phyloP scores from a whole-genome alignment of 495 filamentous ascomycete species.

The Aspergillus olivimuriae region DNA sequence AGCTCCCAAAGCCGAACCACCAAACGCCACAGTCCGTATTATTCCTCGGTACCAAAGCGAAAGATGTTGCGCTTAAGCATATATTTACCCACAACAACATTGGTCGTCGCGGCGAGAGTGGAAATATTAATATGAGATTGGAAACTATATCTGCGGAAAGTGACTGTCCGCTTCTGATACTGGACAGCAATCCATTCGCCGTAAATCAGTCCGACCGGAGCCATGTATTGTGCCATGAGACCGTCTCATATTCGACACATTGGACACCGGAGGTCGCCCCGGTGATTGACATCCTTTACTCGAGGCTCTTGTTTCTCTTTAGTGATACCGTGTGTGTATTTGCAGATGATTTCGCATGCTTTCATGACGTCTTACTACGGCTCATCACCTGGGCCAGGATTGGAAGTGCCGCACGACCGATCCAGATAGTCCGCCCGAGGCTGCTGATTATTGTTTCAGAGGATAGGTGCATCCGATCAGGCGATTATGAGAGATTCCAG shows the following conservation, averaged over 20 bases:
- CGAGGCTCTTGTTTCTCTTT: conserved; percentile 21
- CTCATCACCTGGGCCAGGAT: conserved; percentile 15
- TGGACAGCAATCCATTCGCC: conserved; percentile 15
- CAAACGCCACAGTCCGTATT: conserved; percentile 16
- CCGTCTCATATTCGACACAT: conserved; percentile 6
- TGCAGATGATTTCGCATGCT: conserved; percentile 19
- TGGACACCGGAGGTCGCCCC: conserved; percentile 2
- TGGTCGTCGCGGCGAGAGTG: conserved; percentile 5
- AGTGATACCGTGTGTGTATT: conserved; percentile 26
- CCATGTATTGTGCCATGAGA: conserved; percentile 8
- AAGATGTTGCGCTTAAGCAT: conserved; percentile 15
- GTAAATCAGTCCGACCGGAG: conserved; percentile 1
- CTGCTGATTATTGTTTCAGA: conserved; percentile 7
- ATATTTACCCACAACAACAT: conserved; percentile 17
- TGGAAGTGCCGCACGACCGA: conserved; percentile 9
- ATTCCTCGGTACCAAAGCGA: conserved; percentile 18
- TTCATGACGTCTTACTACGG: conserved; percentile 14
- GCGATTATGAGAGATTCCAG: not conserved
- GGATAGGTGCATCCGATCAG: too few relatives aligned
- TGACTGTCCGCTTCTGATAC: conserved; percentile 16
- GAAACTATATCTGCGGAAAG: conserved; percentile 11
- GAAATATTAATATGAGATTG: conserved; percentile 15
- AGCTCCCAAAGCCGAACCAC: conserved; percentile 13
- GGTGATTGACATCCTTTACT: conserved; percentile 16
- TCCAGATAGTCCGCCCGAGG: conserved; percentile 7